Evolutionary conservation across 164 flowering plant species (phyloP).

Genomic region (Vitis riparia): DNA sequence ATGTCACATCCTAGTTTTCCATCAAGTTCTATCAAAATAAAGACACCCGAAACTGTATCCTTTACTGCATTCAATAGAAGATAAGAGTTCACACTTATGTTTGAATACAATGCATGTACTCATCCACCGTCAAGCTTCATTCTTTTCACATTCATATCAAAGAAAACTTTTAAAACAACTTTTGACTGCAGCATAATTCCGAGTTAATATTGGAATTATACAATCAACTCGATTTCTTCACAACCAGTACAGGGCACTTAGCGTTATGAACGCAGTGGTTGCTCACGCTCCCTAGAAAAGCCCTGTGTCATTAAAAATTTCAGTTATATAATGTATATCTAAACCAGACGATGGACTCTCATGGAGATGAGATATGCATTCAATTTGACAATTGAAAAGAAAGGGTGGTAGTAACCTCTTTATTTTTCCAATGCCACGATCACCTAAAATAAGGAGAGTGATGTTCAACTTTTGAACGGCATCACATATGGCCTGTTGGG

Average conservation of each 20-base stretch:
- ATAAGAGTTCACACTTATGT: too few species aligned
- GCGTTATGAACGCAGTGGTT: constrained; percentile 30
- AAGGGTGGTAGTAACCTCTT: constrained; percentile 16
- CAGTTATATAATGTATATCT: too few species aligned
- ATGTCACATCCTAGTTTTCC: too few species aligned
- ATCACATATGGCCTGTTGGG: constrained; percentile 18
- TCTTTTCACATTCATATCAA: too few species aligned
- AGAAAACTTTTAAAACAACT: too few species aligned
- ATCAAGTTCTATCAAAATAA: too few species aligned
- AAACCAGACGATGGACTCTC: too few species aligned
- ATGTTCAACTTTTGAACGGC: constrained; percentile 20
- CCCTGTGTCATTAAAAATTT: constrained; percentile 16
- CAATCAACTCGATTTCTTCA: constrained; percentile 18
- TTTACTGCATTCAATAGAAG: too few species aligned
- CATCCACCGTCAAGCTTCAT: too few species aligned
- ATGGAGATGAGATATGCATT: too few species aligned
- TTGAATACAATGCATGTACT: too few species aligned
- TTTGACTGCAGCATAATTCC: background rate
- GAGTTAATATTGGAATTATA: background rate
- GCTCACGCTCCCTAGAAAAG: constrained; percentile 36
- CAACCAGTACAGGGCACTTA: constrained; percentile 41
- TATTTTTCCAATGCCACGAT: constrained; percentile 21
- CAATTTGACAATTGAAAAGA: background rate
- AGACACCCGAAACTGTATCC: too few species aligned
- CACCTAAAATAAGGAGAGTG: constrained; percentile 26